Conservation (phyloP, 768 basidiomycete genomes). For the Collybia mongolica region DNA sequence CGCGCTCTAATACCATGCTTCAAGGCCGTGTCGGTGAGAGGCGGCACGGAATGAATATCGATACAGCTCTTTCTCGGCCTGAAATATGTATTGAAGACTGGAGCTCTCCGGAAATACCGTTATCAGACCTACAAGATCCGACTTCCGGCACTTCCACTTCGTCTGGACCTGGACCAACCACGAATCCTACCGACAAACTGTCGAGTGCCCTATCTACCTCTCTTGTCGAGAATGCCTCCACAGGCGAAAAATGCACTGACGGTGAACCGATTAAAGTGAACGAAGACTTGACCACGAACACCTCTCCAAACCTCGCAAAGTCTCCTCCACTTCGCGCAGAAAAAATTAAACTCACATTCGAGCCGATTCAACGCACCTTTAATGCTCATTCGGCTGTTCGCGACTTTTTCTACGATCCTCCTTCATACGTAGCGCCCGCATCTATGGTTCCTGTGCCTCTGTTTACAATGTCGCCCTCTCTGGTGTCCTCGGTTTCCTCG, state of each 20-base stretch:
- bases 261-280: not conserved
- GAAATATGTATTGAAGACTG: not conserved
- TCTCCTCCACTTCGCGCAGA: not conserved
- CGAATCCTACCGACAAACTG: too few species aligned
- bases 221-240: too few species aligned
- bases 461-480: not conserved
- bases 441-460: conserved; percentile 7
- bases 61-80: not conserved
- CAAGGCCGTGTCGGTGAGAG: not conserved
- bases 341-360: not conserved
- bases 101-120: not conserved
- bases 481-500: not conserved
- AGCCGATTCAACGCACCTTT: conserved; percentile 7
- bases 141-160: not conserved
- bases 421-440: not conserved
- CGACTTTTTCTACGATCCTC: conserved; percentile 15
- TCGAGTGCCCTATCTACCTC: too few species aligned
- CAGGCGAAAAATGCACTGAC: too few species aligned
- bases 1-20: not conserved
- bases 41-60: not conserved
- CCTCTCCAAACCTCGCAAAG: not conserved
- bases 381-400: conserved; percentile 15
- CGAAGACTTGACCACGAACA: not conserved
- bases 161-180: too few species aligned
- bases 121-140: not conserved